A percentile compares a stretch with the other conserved stretches of the same genome.
These are phyloP conservation scores for Aristolochia fimbriata DNA, from an alignment of 164 flowering plant species.

Conservation along the genomic window DNA sequence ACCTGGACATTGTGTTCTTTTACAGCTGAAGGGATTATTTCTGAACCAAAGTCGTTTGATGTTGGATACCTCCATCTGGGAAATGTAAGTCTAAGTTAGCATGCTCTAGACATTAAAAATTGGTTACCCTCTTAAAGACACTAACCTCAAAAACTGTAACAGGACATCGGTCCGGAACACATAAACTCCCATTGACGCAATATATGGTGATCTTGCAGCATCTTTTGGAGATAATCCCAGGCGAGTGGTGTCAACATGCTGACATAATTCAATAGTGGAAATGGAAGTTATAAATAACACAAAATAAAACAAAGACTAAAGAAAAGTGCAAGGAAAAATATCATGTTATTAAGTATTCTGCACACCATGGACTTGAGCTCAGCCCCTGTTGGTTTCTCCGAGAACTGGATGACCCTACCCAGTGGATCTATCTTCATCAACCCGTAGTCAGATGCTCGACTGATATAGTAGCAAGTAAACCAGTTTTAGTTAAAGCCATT, in stretches of 20 bases:
- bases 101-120: not conserved
- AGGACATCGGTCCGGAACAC: slow-evolving; percentile 66
- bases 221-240: slow-evolving; percentile 64
- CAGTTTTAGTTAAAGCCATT: too few species aligned
- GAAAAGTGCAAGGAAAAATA: not conserved
- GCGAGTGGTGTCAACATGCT: slow-evolving; percentile 71
- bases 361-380: slow-evolving; percentile 72
- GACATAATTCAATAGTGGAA: slow-evolving; percentile 12
- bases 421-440: slow-evolving; percentile 71
- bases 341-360: not conserved
- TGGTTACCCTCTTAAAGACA: not conserved
- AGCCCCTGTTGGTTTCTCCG: slow-evolving; percentile 87
- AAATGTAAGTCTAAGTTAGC: not conserved
- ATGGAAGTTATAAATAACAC: not conserved
- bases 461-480: slow-evolving; percentile 17
- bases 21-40: slow-evolving; percentile 84
- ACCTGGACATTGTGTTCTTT: slow-evolving; percentile 72
- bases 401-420: slow-evolving; percentile 70
- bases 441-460: slow-evolving; percentile 95
- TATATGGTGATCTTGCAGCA: slow-evolving; percentile 55
- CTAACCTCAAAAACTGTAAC: slow-evolving; percentile 48
- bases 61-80: slow-evolving; percentile 63
- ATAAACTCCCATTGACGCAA: slow-evolving; percentile 98
- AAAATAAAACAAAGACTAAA: not conserved
- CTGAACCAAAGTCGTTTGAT: slow-evolving; percentile 93